Conservation (phyloP, 805 yeast genomes). For the Hanseniaspora singularis region DNA sequence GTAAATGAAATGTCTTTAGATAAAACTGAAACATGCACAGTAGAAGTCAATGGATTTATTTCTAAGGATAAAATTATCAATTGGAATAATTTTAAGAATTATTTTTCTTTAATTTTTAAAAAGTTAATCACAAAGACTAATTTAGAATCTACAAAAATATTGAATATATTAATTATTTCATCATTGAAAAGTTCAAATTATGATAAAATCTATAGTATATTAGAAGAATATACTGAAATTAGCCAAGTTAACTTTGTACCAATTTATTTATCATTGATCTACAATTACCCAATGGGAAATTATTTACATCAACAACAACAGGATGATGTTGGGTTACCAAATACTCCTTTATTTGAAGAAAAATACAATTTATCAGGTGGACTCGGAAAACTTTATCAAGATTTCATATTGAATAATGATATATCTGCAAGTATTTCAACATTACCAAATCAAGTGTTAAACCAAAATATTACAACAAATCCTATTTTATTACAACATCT, state of each 20-base stretch:
- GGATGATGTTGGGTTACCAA: background rate
- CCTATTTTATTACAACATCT: conserved; percentile 6
- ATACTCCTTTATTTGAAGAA: background rate
- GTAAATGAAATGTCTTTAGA: background rate
- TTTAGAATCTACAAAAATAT: background rate
- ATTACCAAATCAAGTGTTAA: conserved; percentile 1
- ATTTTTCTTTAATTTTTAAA: background rate
- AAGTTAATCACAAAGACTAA: background rate
- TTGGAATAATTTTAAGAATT: background rate
- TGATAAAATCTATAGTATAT: background rate
- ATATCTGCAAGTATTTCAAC: background rate
- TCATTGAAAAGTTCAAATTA: background rate
- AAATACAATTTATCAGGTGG: conserved; percentile 9
- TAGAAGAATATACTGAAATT: background rate
- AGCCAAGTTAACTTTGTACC: conserved; percentile 8
- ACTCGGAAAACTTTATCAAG: conserved; percentile 10
- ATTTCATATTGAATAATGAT: conserved; percentile 5
- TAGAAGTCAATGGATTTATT: background rate
- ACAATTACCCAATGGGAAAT: conserved; percentile 15
- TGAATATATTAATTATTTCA: background rate
- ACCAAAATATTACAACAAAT: conserved; percentile 9
- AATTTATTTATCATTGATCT: conserved; percentile 4
- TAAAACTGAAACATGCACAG: background rate
- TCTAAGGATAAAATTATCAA: conserved; percentile 4
- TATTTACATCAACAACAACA: conserved; percentile 3